Conservation (phyloP, 345 rosid species). For the Hirschfeldia incana region DNA sequence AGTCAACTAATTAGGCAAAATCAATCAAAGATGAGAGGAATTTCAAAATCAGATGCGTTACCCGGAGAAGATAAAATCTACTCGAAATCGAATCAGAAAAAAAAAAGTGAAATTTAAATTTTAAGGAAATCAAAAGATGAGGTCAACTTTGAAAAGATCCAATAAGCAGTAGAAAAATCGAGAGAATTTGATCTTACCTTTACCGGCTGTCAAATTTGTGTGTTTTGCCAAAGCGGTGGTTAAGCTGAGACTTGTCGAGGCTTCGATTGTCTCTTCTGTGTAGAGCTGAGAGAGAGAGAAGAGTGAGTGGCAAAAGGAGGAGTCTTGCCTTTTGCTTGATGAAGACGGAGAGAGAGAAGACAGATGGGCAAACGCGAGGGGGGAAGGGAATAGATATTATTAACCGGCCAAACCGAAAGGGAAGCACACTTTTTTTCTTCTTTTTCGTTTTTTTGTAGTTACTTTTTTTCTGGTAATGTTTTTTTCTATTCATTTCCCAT, state of each 20-base stretch:
- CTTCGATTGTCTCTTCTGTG: not conserved
- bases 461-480: not conserved
- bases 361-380: conserved; percentile 37
- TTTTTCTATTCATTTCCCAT: not conserved
- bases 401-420: conserved; percentile 16
- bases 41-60: not conserved
- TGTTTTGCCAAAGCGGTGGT: not conserved
- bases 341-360: conserved; percentile 26
- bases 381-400: not conserved
- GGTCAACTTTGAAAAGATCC: not conserved
- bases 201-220: conserved; percentile 23
- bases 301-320: conserved; percentile 22
- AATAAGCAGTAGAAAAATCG: not conserved
- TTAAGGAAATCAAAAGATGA: not conserved
- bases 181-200: not conserved
- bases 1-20: conserved; percentile 26
- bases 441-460: not conserved
- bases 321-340: conserved; percentile 17
- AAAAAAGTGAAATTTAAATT: not conserved
- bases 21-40: not conserved
- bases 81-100: not conserved
- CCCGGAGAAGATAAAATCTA: conserved; percentile 9
- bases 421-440: not conserved
- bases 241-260: conserved; percentile 13
- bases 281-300: not conserved